Base-by-base conservation (phyloP, 306 rosid genomes). In the Glycine soja region DNA sequence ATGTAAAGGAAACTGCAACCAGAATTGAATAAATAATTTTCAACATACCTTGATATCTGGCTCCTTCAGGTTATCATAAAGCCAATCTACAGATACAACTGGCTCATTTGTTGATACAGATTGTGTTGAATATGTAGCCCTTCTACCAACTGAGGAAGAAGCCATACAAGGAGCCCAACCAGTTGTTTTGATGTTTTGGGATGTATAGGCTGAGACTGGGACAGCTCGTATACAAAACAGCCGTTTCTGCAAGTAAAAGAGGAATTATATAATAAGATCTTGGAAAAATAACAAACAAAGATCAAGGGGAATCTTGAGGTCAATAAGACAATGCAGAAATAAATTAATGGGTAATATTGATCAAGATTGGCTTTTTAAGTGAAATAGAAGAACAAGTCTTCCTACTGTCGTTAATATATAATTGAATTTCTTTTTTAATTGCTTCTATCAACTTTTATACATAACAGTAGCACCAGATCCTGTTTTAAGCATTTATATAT, bases 31-130 rank as follows among this genome's bases (percentile, higher is more conserved):
- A 84, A 52, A 70, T 50, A 51, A 68, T 62, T 62, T 70, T 46
- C 32, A n/a, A 63, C 38, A 24, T 86, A 95, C 99, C 97, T 93
- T 96, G 84, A 96, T 71, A 73, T 90, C 89, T 63, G 93, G 92
- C 76, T 88, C 88, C 90, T 89, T 93, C 72, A 96, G 88, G 84
- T 96, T 88, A 69, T 89, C 86, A 81, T 89, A 90, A 52, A 96
- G 97, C 99, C 99, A 96, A 64, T 90, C 97, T 13, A 86, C 94
- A 56, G 99, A 90, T 76, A 96, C 97, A 85, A 92, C 94, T n/a
- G 97, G 94, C 75, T 96, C 98, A 70, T 74, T 85, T 13, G 89
- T 73, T 50, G 93, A 69, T 16, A 84, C 78, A n/a, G 92, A 66
- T 62, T 82, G 78, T 15, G 97, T 87, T 2, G 97, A 89, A 85